Evolutionary conservation across 306 rosid species (phyloP).

Genomic region (Mimosa bimucronata): DNA sequence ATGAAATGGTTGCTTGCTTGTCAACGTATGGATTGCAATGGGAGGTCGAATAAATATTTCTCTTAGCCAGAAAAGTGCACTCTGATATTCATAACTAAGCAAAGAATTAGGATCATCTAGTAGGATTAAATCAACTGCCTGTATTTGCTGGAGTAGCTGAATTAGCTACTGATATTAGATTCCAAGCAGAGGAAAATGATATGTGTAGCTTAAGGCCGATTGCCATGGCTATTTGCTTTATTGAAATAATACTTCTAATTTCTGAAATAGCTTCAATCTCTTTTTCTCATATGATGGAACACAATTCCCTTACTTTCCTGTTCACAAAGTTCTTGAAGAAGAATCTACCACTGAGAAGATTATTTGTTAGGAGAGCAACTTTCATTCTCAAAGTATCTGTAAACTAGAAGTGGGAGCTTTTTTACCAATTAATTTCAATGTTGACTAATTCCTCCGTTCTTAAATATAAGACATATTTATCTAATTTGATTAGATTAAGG

Average conservation of each 20-base stretch:
- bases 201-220: background rate
- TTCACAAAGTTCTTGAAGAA: slow-evolving; percentile 1
- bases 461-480: too few species aligned
- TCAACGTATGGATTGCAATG: background rate
- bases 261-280: background rate
- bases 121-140: background rate
- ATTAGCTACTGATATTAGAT: background rate
- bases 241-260: background rate
- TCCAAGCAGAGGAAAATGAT: background rate
- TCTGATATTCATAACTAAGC: background rate
- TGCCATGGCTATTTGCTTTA: background rate
- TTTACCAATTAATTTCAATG: slow-evolving; percentile 8
- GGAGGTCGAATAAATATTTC: background rate
- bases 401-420: background rate
- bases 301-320: background rate
- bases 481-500: too few species aligned
- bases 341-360: background rate
- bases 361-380: background rate
- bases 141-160: background rate
- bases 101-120: slow-evolving; percentile 5
- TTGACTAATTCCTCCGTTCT: too few species aligned
- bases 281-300: background rate
- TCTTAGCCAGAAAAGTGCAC: background rate
- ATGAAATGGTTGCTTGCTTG: background rate
- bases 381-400: too few species aligned